phyloP scores from a whole-genome alignment of 2,329 filamentous ascomycete species.

The Diaporthe ilicicola region DNA sequence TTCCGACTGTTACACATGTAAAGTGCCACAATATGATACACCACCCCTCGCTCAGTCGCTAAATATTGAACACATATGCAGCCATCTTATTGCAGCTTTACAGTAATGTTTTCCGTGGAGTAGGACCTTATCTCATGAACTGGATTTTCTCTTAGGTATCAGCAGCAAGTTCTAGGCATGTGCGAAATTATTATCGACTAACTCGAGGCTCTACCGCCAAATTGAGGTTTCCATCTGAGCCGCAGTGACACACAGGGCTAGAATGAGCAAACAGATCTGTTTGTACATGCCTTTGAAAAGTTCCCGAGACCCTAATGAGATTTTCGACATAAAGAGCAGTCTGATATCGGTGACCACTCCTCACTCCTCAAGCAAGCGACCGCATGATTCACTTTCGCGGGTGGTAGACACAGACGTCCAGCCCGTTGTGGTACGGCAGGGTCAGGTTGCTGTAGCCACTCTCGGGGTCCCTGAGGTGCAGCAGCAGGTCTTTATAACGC shows the following conservation, averaged over 20 bases:
- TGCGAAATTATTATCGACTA: not conserved
- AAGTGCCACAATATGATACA: too few relatives aligned
- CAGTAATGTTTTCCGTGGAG: too few relatives aligned
- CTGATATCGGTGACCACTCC: not conserved
- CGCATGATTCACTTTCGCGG: not conserved
- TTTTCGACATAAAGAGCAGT: too few relatives aligned
- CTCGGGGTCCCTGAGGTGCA: conserved; percentile 47
- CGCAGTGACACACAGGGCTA: not conserved
- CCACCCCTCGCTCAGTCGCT: too few relatives aligned
- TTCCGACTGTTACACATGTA: too few relatives aligned
- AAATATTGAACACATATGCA: too few relatives aligned
- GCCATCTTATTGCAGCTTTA: too few relatives aligned
- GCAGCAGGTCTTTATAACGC: conserved; percentile 50
- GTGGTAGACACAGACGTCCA: conserved; percentile 38
- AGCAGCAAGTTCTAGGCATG: not conserved
- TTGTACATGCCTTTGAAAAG: not conserved
- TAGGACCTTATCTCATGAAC: too few relatives aligned
- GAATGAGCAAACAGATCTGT: not conserved
- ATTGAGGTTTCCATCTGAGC: not conserved
- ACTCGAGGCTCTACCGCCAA: not conserved
- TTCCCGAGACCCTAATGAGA: not conserved
- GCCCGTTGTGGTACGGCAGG: conserved; percentile 36
- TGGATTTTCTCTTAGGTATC: too few relatives aligned
- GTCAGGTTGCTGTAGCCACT: conserved; percentile 49
- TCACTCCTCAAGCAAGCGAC: too few relatives aligned